Evolutionary conservation across 306 rosid genomes (phyloP).

Genomic region (Vicia faba): DNA sequence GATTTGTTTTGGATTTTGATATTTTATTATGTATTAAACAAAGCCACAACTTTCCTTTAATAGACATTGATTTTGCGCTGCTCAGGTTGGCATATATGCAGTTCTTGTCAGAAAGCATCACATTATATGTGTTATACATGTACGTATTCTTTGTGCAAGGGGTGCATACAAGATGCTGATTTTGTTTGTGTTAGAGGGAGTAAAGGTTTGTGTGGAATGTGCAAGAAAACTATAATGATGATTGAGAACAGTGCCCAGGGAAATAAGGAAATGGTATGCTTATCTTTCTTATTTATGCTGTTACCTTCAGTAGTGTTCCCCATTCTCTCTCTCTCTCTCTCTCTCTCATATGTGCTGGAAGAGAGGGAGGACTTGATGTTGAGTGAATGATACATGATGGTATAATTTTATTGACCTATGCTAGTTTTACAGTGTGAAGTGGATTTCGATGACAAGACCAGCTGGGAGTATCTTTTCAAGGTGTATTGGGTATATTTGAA

Average conservation of each 20-base stretch:
- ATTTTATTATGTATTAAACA: slow-evolving; percentile 12
- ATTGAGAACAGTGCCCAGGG: slow-evolving; percentile 68
- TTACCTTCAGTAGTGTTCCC: neutral
- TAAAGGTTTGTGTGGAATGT: slow-evolving; percentile 86
- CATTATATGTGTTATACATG: slow-evolving; percentile 96
- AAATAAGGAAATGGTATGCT: slow-evolving; percentile 71
- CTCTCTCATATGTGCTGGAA: neutral
- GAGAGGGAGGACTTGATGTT: neutral
- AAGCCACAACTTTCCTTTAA: neutral
- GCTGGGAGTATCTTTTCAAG: slow-evolving; percentile 99
- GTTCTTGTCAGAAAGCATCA: slow-evolving; percentile 74
- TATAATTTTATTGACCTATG: slow-evolving; percentile 28
- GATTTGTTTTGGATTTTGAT: slow-evolving; percentile 21
- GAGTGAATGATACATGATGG: slow-evolving; percentile 26
- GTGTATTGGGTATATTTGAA: slow-evolving; percentile 85
- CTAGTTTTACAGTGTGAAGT: slow-evolving; percentile 52
- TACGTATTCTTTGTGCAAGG: slow-evolving; percentile 86
- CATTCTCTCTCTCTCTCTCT: too few species aligned
- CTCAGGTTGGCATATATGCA: slow-evolving; percentile 99
- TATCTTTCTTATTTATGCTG: slow-evolving; percentile 34
- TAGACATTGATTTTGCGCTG: slow-evolving; percentile 24
- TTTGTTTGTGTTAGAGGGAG: slow-evolving; percentile 77
- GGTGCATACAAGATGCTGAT: slow-evolving; percentile 80
- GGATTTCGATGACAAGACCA: slow-evolving; percentile 94
- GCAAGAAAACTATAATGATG: slow-evolving; percentile 89